A percentile compares a stretch with the other conserved stretches of the same genome.
Conservation (phyloP, 1,284 basidiomycete genomes). For the Leccinum huronense region DNA sequence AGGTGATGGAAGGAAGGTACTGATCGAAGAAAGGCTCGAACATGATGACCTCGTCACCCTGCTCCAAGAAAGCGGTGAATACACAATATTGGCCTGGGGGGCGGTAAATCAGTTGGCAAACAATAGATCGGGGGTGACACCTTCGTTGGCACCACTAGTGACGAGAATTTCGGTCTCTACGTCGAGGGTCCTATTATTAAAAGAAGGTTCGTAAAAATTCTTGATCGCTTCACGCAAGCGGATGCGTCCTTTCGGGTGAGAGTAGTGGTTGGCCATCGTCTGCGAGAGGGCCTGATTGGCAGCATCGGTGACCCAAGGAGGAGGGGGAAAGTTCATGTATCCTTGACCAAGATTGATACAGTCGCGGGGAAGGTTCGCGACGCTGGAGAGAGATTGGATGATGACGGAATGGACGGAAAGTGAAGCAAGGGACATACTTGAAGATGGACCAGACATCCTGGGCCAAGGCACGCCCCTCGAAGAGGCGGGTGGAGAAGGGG, state of each 20-base stretch:
- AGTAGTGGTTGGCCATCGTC: slow-evolving; percentile 83
- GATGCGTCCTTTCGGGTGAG: slow-evolving; percentile 85
- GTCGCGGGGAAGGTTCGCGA: slow-evolving; percentile 79
- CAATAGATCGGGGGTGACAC: slow-evolving; percentile 39
- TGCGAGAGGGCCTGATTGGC: slow-evolving; percentile 69
- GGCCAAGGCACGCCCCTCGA: slow-evolving; percentile 70
- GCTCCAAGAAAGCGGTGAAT: slow-evolving; percentile 83
- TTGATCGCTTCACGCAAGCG: slow-evolving; percentile 85
- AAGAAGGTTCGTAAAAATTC: slow-evolving; percentile 69
- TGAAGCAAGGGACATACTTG: slow-evolving; percentile 58
- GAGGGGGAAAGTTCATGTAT: slow-evolving; percentile 92
- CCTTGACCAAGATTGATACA: slow-evolving; percentile 93
- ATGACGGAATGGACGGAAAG: slow-evolving; percentile 1
- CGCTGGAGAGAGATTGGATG: slow-evolving; percentile 48
- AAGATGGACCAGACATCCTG: slow-evolving; percentile 93
- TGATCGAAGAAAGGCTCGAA: slow-evolving; percentile 99
- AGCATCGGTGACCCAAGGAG: slow-evolving; percentile 78
- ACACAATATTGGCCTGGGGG: slow-evolving; percentile 80
- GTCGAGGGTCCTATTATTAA: slow-evolving; percentile 69
- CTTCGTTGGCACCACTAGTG: slow-evolving; percentile 95
- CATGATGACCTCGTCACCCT: slow-evolving; percentile 96
- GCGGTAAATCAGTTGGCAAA: not conserved
- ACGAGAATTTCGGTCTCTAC: slow-evolving; percentile 89
- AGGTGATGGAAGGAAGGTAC: slow-evolving; percentile 88
- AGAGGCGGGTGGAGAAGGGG: slow-evolving; percentile 65